Evolutionary conservation across 2,329 filamentous ascomycete species (phyloP), one percentile per base, ranked within the genome.

Genomic region (Fusarium coicis): DNA sequence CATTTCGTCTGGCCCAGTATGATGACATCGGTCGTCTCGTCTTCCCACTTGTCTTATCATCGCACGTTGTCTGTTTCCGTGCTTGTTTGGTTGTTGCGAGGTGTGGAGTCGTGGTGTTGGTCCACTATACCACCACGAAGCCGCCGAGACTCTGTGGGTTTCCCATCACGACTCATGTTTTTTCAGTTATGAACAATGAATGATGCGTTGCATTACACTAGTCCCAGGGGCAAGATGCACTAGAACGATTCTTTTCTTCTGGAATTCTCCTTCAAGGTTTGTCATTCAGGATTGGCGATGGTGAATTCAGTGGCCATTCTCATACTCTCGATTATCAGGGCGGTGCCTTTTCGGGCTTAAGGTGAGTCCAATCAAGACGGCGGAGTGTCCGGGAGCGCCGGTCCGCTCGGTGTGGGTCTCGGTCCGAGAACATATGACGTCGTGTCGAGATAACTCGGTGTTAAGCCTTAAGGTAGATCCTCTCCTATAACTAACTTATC

Each of bases 41-140:
- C 28, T 61, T 59, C 34, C 57, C 52, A 47, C 43, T 53, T 67
- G 52, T 50, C 59, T 61, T 67, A 65, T 73, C 62, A 65, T 49
- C 28, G 43, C 57, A 70, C 61, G 44, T 58, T 70, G n/a, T 56
- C 39, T 61, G 23, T 59, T 61, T 40, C 49, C 32, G 32, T n/a
- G 44, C 59, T 44, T 69, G 66, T 54, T 60, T 70, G 49, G 62
- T 37, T 50, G 36, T 50, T 40, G 30, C 42, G 47, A 14, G 44
- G 73, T 74, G 73, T 74, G 73, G 73, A 74, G 65, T 60, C 53
- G n/a, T 46, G 34, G 7, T 61, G 26, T n/a, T 10, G 72, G 68
- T 74, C 72, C 72, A 74, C 72, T 70, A 73, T 74, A 74, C 12
- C 49, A 65, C 72, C 72, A 74, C 58, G 69, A 73, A 74, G 72